These are phyloP conservation scores for Brassica nigra DNA, from an alignment of 345 rosid genomes.

Conservation along the genomic window DNA sequence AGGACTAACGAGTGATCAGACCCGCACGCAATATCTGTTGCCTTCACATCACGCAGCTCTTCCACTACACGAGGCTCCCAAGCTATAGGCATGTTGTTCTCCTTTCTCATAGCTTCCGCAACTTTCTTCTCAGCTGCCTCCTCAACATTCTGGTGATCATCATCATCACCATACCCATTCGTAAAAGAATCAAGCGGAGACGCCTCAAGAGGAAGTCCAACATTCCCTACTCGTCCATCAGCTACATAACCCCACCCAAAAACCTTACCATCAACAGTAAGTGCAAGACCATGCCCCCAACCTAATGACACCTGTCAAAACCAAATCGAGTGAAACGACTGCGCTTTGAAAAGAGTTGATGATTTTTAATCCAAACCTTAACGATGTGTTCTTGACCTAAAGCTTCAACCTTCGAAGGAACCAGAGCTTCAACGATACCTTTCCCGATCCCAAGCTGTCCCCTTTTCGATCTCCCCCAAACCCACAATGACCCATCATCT, in stretches of 20 bases:
- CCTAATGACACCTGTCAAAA: constrained; percentile 80
- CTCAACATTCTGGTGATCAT: constrained; percentile 38
- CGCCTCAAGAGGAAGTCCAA: constrained; percentile 48
- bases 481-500: constrained; percentile 89
- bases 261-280: constrained; percentile 65
- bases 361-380: constrained; percentile 55
- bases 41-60: constrained; percentile 54
- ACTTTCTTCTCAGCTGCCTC: constrained; percentile 64
- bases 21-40: constrained; percentile 50
- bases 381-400: constrained; percentile 63
- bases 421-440: constrained; percentile 51
- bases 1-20: background rate
- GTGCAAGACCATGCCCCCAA: constrained; percentile 92
- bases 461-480: constrained; percentile 93
- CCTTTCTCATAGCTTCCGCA: constrained; percentile 71
- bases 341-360: background rate
- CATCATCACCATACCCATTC: constrained; percentile 9
- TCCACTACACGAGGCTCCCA: constrained; percentile 83
- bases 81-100: constrained; percentile 74
- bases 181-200: constrained; percentile 59
- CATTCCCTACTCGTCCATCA: constrained; percentile 80
- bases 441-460: constrained; percentile 97
- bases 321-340: background rate
- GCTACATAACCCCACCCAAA: constrained; percentile 96
- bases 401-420: constrained; percentile 64